Base-by-base conservation (phyloP, 345 rosid genomes). In the Eucalyptus curtisii region DNA sequence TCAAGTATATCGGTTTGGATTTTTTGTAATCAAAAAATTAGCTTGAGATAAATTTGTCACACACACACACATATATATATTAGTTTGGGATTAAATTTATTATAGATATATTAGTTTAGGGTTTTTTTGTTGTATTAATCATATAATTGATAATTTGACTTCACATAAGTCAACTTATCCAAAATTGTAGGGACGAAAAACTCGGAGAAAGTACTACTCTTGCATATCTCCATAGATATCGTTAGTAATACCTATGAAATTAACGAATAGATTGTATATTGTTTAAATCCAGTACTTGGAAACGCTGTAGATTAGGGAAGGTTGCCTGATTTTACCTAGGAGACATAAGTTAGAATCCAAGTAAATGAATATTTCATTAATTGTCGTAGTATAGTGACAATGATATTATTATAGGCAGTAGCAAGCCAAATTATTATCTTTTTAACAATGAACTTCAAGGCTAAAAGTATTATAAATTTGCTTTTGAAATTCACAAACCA, bases 91-190 rank as follows among this genome's bases (percentile, higher is more conserved):
- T 50, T 50, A 50, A 50, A 50, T 50, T 50, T 50, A 50, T 16
- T 16, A 50, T 50, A 50, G 8, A 50, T 16, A 16, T 50, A 50
- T 50, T 3, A 0, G 0, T 2, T 50, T 50, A 16, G 20, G 20
- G 3, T 50, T 50, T 50, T 50, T 50, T 50, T 1, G 3, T 0
- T 0, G 0, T 50, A 16, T 50, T 16, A 50, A 50, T 20, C 53
- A 50, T 6, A 15, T 31, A 31, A 66, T 66, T 66, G 9, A 31
- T 66, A 4, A 15, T 8, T 7, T 33, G 7, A 68, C 37, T 17
- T 5, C 42, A 68, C 80, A 16, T 1, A 0, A 2, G 1, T 4
- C 10, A 8, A 16, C 6, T 31, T 1, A 0, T 68, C 24, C 42
- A 33, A 68, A 68, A 8, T 33, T 64, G 10, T 14, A 14, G 76